These are phyloP conservation scores for Nigrospora oryzae DNA, from an alignment of 2,329 filamentous ascomycete species.

Conservation along the genomic window DNA sequence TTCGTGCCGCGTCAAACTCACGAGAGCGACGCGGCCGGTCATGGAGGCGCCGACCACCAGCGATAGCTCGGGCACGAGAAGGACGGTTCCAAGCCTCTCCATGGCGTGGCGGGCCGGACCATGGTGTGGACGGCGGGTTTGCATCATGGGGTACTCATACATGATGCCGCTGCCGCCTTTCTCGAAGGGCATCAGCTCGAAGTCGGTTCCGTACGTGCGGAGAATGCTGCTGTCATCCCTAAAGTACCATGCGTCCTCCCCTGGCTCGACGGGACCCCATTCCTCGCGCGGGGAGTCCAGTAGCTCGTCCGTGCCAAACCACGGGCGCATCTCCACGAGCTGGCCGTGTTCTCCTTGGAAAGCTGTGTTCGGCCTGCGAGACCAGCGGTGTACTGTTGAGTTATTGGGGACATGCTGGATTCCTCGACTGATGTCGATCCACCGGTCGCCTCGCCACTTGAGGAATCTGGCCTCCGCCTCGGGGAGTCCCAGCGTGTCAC, in stretches of 20 bases:
- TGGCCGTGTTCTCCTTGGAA: neutral
- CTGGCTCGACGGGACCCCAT: neutral
- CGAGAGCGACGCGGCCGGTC: conserved; percentile 55
- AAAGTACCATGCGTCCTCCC: conserved; percentile 1
- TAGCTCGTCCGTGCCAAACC: conserved; percentile 1
- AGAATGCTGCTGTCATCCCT: conserved; percentile 25
- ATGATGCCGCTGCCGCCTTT: conserved; percentile 20
- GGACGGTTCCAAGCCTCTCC: conserved; percentile 53
- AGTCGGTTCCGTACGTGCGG: conserved; percentile 38
- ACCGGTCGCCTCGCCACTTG: conserved; percentile 10
- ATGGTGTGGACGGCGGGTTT: conserved; percentile 8
- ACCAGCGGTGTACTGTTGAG: conserved; percentile 15
- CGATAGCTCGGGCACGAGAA: conserved; percentile 61
- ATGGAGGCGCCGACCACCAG: conserved; percentile 59
- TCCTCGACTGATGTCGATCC: conserved; percentile 15
- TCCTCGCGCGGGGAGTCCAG: neutral
- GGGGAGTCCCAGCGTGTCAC: conserved; percentile 21
- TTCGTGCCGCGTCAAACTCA: conserved; percentile 46
- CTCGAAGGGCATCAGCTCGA: conserved; percentile 32
- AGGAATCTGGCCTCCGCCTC: conserved; percentile 11
- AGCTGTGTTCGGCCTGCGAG: conserved; percentile 1
- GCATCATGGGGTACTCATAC: conserved; percentile 18
- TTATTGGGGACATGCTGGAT: conserved; percentile 14
- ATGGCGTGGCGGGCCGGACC: neutral
- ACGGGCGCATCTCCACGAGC: conserved; percentile 1